phyloP scores from a whole-genome alignment of 495 filamentous ascomycete genomes.

The Neurospora sp. region DNA sequence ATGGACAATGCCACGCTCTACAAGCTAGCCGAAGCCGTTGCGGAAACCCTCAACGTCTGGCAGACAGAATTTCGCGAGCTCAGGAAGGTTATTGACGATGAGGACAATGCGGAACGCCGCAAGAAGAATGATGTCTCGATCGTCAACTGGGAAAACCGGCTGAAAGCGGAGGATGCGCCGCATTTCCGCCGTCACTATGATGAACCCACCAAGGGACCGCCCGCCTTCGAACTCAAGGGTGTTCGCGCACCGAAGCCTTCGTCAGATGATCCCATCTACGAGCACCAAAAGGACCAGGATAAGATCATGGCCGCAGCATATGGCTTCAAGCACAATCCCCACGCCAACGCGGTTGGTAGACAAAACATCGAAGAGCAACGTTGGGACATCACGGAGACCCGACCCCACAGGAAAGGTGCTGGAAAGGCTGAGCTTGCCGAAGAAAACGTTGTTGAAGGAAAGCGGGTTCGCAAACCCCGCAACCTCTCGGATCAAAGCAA shows the following conservation, averaged over 20 bases:
- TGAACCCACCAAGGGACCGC: slow-evolving; percentile 19
- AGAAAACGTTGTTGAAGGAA: slow-evolving; percentile 30
- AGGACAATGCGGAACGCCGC: slow-evolving; percentile 37
- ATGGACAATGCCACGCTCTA: slow-evolving; percentile 42
- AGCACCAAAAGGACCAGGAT: slow-evolving; percentile 31
- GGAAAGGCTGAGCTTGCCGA: slow-evolving; percentile 38
- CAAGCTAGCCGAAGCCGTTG: slow-evolving; percentile 40
- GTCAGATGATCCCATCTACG: slow-evolving; percentile 18
- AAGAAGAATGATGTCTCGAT: slow-evolving; percentile 26
- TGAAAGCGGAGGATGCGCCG: slow-evolving; percentile 19
- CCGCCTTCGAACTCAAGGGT: slow-evolving; percentile 30
- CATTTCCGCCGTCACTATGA: slow-evolving; percentile 21
- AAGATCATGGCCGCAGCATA: slow-evolving; percentile 33
- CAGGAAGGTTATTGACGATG: slow-evolving; percentile 42
- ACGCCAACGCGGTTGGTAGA: slow-evolving; percentile 25
- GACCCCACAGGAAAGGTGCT: slow-evolving; percentile 36
- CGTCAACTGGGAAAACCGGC: slow-evolving; percentile 25
- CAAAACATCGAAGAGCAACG: slow-evolving; percentile 39
- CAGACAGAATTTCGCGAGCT: slow-evolving; percentile 57
- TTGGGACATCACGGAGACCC: slow-evolving; percentile 32
- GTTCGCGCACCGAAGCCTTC: slow-evolving; percentile 27
- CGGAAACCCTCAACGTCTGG: slow-evolving; percentile 43
- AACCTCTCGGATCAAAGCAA: slow-evolving; percentile 32
- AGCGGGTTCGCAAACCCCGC: slow-evolving; percentile 32
- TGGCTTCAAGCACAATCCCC: slow-evolving; percentile 36